Conservation (phyloP, 805 yeast genomes). For the Komagataella phaffii region DNA sequence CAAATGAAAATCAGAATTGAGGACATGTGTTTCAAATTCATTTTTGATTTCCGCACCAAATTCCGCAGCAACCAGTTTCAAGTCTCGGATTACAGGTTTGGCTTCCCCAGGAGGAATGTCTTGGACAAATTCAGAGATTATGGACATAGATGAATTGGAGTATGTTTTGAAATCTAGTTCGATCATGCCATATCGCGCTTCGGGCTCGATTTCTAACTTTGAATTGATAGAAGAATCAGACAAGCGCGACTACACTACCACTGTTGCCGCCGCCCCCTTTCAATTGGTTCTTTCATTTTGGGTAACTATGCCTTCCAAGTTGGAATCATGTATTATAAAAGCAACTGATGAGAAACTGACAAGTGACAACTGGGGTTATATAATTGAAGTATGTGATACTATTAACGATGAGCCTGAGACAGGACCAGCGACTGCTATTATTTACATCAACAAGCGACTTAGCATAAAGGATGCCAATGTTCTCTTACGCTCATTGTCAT, state of each 20-base stretch:
- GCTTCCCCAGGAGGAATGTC: constrained; percentile 51
- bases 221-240: background rate
- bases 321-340: constrained; percentile 14
- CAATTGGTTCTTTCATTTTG: background rate
- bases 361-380: constrained; percentile 54
- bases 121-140: constrained; percentile 11
- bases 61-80: constrained; percentile 3
- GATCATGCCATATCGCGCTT: background rate
- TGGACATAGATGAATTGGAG: background rate
- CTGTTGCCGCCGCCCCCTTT: background rate
- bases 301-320: background rate
- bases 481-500: constrained; percentile 40
- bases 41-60: constrained; percentile 4
- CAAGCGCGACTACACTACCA: background rate
- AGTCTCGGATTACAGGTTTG: constrained; percentile 14
- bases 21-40: constrained; percentile 12
- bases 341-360: constrained; percentile 56
- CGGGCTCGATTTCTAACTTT: background rate
- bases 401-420: constrained; percentile 51
- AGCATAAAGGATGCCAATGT: constrained; percentile 48
- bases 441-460: constrained; percentile 32
- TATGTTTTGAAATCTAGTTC: background rate
- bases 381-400: constrained; percentile 53
- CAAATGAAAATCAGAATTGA: constrained; percentile 16
- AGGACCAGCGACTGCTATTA: constrained; percentile 32